Evolutionary conservation across 805 yeast species (phyloP).

Genomic region (Starmera dryadoides): DNA sequence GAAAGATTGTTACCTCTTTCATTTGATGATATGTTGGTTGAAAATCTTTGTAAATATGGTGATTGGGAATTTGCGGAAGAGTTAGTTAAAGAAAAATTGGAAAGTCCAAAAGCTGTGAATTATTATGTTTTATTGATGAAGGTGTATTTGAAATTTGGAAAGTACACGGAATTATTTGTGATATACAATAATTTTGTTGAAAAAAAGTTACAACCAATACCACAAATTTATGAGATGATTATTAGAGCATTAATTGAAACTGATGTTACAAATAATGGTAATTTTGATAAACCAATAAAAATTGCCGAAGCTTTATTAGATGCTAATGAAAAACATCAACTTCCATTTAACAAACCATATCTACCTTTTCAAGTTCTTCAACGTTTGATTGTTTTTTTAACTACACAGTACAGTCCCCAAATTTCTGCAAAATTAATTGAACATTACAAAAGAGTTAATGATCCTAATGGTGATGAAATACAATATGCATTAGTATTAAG

Average conservation of each 20-base stretch:
- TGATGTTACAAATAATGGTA: background rate
- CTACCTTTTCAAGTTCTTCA: background rate
- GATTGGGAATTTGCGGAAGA: too few species aligned
- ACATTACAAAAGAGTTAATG: background rate
- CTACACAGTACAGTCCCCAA: background rate
- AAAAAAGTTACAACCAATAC: background rate
- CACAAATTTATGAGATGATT: background rate
- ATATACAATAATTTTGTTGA: background rate
- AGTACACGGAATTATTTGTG: background rate
- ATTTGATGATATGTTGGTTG: too few species aligned
- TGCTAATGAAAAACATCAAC: background rate
- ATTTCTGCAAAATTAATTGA: background rate
- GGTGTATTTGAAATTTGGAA: background rate
- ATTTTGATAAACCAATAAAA: background rate
- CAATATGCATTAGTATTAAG: background rate
- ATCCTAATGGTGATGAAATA: background rate
- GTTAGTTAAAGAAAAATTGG: too few species aligned
- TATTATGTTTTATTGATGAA: background rate
- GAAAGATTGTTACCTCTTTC: too few species aligned
- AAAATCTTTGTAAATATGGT: too few species aligned
- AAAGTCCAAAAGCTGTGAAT: too few species aligned
- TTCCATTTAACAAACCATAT: background rate
- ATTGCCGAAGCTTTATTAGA: background rate
- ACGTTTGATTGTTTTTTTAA: background rate
- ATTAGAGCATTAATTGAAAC: background rate